These are phyloP conservation scores for Pterocarpus macrocarpus DNA, from an alignment of 306 rosid species.

Conservation along the genomic window DNA sequence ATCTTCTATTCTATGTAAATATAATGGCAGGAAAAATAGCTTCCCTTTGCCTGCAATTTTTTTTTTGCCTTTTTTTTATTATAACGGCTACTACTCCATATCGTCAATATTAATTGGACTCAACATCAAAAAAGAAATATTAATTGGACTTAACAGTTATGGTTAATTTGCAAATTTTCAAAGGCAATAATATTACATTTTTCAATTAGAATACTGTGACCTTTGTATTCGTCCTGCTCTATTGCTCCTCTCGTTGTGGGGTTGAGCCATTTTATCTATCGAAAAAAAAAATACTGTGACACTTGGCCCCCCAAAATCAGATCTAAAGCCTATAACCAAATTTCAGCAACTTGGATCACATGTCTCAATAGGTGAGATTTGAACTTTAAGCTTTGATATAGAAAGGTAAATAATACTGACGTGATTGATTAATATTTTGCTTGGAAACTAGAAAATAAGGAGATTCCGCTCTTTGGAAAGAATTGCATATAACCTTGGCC, in stretches of 20 bases:
- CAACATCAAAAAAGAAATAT: too few relatives aligned
- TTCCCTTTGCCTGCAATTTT: background rate
- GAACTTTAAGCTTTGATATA: background rate
- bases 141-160: background rate
- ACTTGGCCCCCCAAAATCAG: background rate
- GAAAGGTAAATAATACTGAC: background rate
- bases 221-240: too few relatives aligned
- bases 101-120: too few relatives aligned
- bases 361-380: background rate
- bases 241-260: too few relatives aligned
- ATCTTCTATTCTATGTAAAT: background rate
- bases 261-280: too few relatives aligned
- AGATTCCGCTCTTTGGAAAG: background rate
- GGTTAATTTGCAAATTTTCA: background rate
- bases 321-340: background rate
- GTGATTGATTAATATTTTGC: background rate
- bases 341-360: background rate
- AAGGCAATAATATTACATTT: too few relatives aligned
- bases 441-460: conserved; percentile 4
- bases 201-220: background rate
- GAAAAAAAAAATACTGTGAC: background rate
- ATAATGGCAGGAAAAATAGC: background rate
- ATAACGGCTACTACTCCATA: too few relatives aligned
- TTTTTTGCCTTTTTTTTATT: background rate
- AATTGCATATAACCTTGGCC: background rate